Conservation (phyloP, 1,284 basidiomycete genomes). For the Leccinum fuscescens region DNA sequence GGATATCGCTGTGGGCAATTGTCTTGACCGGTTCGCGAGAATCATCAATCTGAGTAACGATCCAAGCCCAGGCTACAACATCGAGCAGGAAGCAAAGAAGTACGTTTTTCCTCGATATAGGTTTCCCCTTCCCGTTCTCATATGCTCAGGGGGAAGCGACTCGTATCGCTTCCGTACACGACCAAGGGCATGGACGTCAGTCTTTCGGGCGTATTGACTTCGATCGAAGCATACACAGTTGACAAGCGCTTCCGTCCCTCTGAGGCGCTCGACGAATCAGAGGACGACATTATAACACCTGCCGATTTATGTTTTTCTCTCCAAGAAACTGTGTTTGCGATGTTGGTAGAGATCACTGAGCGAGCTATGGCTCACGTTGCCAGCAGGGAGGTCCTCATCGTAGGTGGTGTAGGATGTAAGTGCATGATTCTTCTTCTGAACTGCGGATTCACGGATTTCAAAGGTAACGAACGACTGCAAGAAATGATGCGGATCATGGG, state of each 20-base stretch:
- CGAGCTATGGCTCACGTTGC: slow-evolving; percentile 99
- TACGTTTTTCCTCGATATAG: slow-evolving; percentile 31
- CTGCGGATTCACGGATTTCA: slow-evolving; percentile 1
- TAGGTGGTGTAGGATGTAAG: slow-evolving; percentile 98
- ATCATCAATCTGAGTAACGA: slow-evolving; percentile 97
- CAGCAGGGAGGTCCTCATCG: slow-evolving; percentile 93
- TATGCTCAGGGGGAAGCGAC: slow-evolving; percentile 59
- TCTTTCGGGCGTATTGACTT: slow-evolving; percentile 89
- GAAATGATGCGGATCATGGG: slow-evolving; percentile 99
- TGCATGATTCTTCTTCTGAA: slow-evolving; percentile 15
- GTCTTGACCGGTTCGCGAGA: slow-evolving; percentile 94
- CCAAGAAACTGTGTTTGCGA: slow-evolving; percentile 97
- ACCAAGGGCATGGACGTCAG: slow-evolving; percentile 99
- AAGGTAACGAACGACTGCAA: slow-evolving; percentile 86
- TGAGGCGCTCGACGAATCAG: slow-evolving; percentile 37
- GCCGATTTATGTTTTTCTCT: slow-evolving; percentile 96
- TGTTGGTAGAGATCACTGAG: slow-evolving; percentile 99
- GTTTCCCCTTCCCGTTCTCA: background rate
- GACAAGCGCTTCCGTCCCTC: slow-evolving; percentile 71
- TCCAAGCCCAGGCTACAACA: slow-evolving; percentile 97
- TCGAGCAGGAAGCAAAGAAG: slow-evolving; percentile 94
- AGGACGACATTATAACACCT: slow-evolving; percentile 80
- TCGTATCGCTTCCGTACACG: slow-evolving; percentile 88
- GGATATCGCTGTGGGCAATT: slow-evolving; percentile 99
- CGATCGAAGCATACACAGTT: slow-evolving; percentile 83